Evolutionary conservation across 176 grass and related monocot genomes (phyloP).

Genomic region (Bothriochloa decipiens): DNA sequence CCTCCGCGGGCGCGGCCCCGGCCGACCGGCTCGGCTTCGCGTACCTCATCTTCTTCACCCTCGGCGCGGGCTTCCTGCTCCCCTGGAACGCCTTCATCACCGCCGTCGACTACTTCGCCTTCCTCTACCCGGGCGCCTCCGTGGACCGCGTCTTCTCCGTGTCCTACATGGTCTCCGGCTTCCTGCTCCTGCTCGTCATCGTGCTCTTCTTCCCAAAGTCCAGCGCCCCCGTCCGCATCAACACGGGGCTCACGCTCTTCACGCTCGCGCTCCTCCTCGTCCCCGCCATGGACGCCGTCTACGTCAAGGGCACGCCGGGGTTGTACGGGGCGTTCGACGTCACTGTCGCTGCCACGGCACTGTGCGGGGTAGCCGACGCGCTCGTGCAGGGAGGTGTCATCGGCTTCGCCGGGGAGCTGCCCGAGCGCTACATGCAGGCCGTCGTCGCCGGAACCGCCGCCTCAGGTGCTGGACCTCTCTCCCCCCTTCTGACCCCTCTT

Average conservation of each 20-base stretch:
- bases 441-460: constrained; percentile 80
- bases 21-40: constrained; percentile 55
- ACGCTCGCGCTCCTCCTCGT: constrained; percentile 69
- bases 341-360: constrained; percentile 60
- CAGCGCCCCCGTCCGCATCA: constrained; percentile 66
- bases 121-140: constrained; percentile 75
- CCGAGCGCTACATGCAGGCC: constrained; percentile 89
- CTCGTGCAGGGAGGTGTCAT: constrained; percentile 91
- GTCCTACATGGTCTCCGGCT: constrained; percentile 72
- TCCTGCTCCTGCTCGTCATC: constrained; percentile 64
- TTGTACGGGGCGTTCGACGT: constrained; percentile 72
- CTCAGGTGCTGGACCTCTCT: constrained; percentile 47
- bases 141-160: constrained; percentile 95
- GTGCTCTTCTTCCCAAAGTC: constrained; percentile 80
- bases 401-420: constrained; percentile 86
- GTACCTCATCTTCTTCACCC: constrained; percentile 82
- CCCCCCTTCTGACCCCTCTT: neutral
- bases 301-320: constrained; percentile 61
- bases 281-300: constrained; percentile 76
- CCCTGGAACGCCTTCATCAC: constrained; percentile 99
- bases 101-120: constrained; percentile 96
- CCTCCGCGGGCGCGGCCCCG: constrained; percentile 12
- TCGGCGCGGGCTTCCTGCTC: constrained; percentile 84
- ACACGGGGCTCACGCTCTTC: constrained; percentile 73
- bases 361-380: constrained; percentile 77